A percentile compares a stretch with the other conserved stretches of the same genome.
phyloP scores from a whole-genome alignment of 2,329 filamentous ascomycete species.

The Penicillium sp. region DNA sequence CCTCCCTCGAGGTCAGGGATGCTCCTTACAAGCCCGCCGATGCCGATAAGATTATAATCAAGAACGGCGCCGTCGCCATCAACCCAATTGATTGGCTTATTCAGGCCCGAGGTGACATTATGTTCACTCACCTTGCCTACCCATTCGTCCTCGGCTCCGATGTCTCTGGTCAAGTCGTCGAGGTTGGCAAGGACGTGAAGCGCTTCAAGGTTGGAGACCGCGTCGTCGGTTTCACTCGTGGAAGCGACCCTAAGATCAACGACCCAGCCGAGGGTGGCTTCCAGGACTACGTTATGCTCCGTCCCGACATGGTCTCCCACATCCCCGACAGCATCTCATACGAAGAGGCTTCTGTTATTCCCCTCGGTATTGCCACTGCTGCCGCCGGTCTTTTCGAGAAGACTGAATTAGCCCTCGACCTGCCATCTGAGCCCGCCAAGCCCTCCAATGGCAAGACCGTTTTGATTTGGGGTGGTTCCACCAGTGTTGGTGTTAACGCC shows the following conservation, averaged over 20 bases:
- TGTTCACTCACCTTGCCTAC: slow-evolving; percentile 25
- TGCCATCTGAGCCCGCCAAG: slow-evolving; percentile 37
- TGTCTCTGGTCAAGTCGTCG: slow-evolving; percentile 22
- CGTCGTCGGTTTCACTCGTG: slow-evolving; percentile 23
- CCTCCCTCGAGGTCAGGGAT: slow-evolving; percentile 30
- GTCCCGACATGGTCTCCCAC: slow-evolving; percentile 17
- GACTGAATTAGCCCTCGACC: slow-evolving; percentile 2
- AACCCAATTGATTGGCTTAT: slow-evolving; percentile 43
- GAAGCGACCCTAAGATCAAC: slow-evolving; percentile 14
- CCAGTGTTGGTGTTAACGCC: slow-evolving; percentile 52
- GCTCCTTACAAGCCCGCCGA: slow-evolving; percentile 36
- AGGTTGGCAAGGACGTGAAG: slow-evolving; percentile 15
- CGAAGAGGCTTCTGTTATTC: slow-evolving; percentile 31
- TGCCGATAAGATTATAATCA: slow-evolving; percentile 37
- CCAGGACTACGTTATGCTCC: slow-evolving; percentile 24
- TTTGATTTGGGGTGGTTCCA: slow-evolving; percentile 48
- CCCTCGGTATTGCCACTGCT: slow-evolving; percentile 31
- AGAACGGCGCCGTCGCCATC: slow-evolving; percentile 39
- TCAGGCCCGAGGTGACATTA: slow-evolving; percentile 25
- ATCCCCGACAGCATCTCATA: slow-evolving; percentile 31
- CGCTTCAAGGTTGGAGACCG: slow-evolving; percentile 23
- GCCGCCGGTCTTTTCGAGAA: slow-evolving; percentile 22
- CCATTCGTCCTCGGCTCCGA: slow-evolving; percentile 24
- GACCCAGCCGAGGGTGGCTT: slow-evolving; percentile 23
- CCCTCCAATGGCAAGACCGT: slow-evolving; percentile 46